Evolutionary conservation across 2,329 filamentous ascomycete species (phyloP), one percentile per base, ranked within the genome.

Genomic region (Penicillium sp.): DNA sequence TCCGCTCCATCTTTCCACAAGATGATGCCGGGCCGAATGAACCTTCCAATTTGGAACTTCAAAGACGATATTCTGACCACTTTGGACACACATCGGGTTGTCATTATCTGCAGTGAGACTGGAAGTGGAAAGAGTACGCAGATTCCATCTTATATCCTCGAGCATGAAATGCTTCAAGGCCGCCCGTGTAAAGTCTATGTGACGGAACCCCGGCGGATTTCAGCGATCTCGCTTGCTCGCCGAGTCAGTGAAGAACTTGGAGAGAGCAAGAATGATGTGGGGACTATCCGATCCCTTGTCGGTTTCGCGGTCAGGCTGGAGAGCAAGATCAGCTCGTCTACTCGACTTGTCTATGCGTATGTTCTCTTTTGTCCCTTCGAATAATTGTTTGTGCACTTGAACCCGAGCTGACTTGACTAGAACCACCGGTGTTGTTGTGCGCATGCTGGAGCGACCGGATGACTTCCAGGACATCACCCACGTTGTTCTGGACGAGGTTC

Each of bases 91-190:
- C 84, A 96, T 61, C 92, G 94, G 67, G 89, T 96, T 9, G 87
- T 94, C 9, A 97, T 99, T 56, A 85, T 99, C 27, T 97, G 93
- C 70, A 94, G 94, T 70, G 94, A 99, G 75, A 99, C 94, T 2
- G 94, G 94, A 63, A 97, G 87, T 71, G 94, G 94, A 61, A 99
- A 99, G 79, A 97, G 92, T 73, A 99, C 94, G 0, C 94, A 99
- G 68, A 89, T 97, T n/a, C 94, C 94, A 5, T 88, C 92, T 0
- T 97, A 95, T 69, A 84, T 99, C 51, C 79, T 99, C 7, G 94
- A 99, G 72, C 85, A 96, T 66, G 88, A 97, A 68, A 82, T 99
- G 48, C 84, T 85, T 3, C 84, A 88, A 59, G 93, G 92, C 4
- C 88, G 86, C 60, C 79, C 85, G 5, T 97, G 92, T 75, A 97